Conservation (phyloP, 306 rosid species). For the Trifolium subterraneum region DNA sequence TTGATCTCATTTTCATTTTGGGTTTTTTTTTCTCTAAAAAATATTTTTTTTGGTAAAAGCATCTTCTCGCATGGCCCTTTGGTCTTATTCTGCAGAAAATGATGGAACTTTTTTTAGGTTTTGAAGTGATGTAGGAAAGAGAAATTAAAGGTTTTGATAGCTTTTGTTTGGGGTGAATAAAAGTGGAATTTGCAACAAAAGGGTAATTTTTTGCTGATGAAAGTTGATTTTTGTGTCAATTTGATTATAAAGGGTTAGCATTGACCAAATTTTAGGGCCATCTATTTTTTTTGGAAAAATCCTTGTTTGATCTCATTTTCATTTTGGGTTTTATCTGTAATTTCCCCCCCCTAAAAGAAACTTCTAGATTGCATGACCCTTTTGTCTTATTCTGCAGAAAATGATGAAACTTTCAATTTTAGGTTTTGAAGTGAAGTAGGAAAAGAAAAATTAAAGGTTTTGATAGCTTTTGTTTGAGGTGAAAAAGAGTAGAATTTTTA, state of each 20-base stretch:
- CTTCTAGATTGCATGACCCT: conserved; percentile 35
- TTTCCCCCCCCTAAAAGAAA: background rate
- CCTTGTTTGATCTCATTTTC: conserved; percentile 38
- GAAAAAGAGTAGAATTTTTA: background rate
- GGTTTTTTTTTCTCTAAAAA: background rate
- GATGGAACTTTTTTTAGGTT: conserved; percentile 32
- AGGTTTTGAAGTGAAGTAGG: conserved; percentile 38
- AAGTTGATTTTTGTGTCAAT: conserved; percentile 5
- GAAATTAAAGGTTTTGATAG: conserved; percentile 7
- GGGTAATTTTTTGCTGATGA: background rate
- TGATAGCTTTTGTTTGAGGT: conserved; percentile 24
- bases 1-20: conserved; percentile 40
- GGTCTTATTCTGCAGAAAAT: conserved; percentile 36
- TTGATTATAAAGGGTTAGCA: background rate
- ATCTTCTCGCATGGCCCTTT: conserved; percentile 38
- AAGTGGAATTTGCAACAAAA: background rate
- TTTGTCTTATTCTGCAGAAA: conserved; percentile 36
- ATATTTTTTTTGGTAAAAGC: background rate
- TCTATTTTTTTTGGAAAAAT: conserved; percentile 29
- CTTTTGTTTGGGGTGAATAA: conserved; percentile 14
- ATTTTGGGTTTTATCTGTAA: background rate
- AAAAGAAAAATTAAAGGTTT: conserved; percentile 12
- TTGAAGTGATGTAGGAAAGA: conserved; percentile 36
- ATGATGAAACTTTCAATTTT: conserved; percentile 27
- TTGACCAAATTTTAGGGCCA: background rate